These are phyloP conservation scores for Cutaneotrichosporon arboriforme DNA, from an alignment of 1,284 basidiomycete species.

Conservation along the genomic window DNA sequence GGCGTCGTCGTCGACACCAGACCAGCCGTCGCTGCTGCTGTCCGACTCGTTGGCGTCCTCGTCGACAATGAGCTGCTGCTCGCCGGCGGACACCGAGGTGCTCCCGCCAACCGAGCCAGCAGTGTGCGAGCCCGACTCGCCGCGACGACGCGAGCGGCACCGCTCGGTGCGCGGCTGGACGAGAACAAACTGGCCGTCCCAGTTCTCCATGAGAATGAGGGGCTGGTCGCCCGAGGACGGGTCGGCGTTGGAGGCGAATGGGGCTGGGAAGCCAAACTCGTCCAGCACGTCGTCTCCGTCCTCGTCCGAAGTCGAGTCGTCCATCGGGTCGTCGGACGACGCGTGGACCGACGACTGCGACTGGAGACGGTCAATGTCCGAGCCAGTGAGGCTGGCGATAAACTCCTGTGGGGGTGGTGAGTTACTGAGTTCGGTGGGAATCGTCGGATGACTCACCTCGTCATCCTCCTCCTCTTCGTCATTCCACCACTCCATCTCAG, in stretches of 20 bases:
- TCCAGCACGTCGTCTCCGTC: constrained; percentile 36
- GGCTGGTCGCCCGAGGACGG: constrained; percentile 18
- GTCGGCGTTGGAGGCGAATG: constrained; percentile 14
- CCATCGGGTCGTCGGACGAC: constrained; percentile 27
- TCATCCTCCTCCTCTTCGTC: constrained; percentile 33
- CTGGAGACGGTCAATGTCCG: constrained; percentile 35
- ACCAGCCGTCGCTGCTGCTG: constrained; percentile 30
- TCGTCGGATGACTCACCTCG: constrained; percentile 20
- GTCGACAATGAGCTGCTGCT: constrained; percentile 40
- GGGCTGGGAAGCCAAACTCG: constrained; percentile 42
- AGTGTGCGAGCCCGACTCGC: constrained; percentile 21
- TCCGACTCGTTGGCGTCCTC: constrained; percentile 33
- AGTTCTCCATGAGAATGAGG: constrained; percentile 46
- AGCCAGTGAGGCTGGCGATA: constrained; percentile 41
- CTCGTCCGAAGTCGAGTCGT: constrained; percentile 31
- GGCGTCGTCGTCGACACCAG: constrained; percentile 29
- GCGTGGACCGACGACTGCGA: constrained; percentile 40
- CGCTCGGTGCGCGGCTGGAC: constrained; percentile 38
- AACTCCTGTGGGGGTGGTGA: constrained; percentile 19
- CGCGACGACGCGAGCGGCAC: constrained; percentile 16
- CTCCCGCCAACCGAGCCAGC: constrained; percentile 34
- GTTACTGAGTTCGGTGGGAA: not conserved
- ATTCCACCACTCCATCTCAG: constrained; percentile 23
- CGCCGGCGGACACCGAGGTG: constrained; percentile 28
- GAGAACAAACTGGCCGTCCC: constrained; percentile 44